phyloP scores from a whole-genome alignment of 805 yeast genomes.

The Kuraishia floccosa region DNA sequence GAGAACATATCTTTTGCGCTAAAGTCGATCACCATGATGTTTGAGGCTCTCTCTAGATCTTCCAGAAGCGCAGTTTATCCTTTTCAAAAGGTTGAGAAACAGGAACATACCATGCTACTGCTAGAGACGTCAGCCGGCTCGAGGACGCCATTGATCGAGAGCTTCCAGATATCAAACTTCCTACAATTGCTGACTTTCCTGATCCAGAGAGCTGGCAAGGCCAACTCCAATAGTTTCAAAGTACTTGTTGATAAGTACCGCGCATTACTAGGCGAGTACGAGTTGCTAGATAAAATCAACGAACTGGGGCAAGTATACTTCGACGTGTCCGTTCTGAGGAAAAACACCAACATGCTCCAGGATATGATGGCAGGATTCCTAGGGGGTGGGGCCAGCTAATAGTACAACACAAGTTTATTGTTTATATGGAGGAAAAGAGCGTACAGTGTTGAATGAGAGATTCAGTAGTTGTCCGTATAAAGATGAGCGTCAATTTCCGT shows the following conservation, averaged over 20 bases:
- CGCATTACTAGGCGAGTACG: constrained; percentile 8
- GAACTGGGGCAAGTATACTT: constrained; percentile 17
- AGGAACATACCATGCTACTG: constrained; percentile 1
- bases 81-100: constrained; percentile 12
- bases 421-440: no score
- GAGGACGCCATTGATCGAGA: constrained; percentile 9
- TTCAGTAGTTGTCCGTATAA: constrained; percentile 14
- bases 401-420: no score
- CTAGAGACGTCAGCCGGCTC: constrained; percentile 6
- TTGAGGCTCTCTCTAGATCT: not conserved
- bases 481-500: constrained; percentile 15
- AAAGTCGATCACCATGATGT: constrained; percentile 7
- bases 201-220: constrained; percentile 32
- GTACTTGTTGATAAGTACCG: constrained; percentile 32
- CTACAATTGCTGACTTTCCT: constrained; percentile 54
- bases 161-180: constrained; percentile 47
- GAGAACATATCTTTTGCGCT: constrained; percentile 53
- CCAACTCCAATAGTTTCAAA: constrained; percentile 25
- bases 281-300: constrained; percentile 14
- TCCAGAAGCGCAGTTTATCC: constrained; percentile 2
- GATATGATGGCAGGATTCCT: constrained; percentile 69
- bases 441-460: no score
- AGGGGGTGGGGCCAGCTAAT: constrained; percentile 11
- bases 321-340: constrained; percentile 24
- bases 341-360: constrained; percentile 46